Evolutionary conservation across 1,139 yeast genomes (phyloP), one percentile per base, ranked within the genome.

Genomic region (Yamadazyma conglobata): DNA sequence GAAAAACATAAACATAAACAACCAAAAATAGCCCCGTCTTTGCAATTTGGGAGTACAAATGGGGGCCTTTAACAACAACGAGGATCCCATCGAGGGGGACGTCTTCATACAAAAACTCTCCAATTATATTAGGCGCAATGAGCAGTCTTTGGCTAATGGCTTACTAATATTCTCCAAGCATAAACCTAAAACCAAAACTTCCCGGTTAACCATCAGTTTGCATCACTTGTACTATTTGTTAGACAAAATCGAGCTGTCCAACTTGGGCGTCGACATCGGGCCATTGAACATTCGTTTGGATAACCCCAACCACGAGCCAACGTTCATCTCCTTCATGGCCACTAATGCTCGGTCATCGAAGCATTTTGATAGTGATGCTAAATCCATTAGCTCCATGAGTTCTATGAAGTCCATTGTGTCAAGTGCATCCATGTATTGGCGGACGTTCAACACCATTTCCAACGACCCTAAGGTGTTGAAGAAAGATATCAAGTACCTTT

Each of bases 191-290:
- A 48, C 61, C 22, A 73, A 73, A 45, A 79, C 84, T 0, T 67
- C 75, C 13, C 53, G 83, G 34, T 56, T 79, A 16, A 70, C 73
- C 17, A 60, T 79, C 35, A 75, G 83, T 17, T 57, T 77, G 16
- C 86, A 79, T 48, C 86, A 79, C 49, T 59, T 79, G 20, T 79
- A 76, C 50, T 79, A 71, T 46, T 59, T 79, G 18, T 52, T 76
- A 12, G 83, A 78, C 27, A 62, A 74, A 34, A 74, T 79, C 30
- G 79, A 75, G 35, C 69, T 67, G 16, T 59, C 77, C 4, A 64
- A 71, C 0, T 60, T 78, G 16, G 70, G 70, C 1, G 72, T 68
- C 10, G 74, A 68, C 20, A 77, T 78, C n/a, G 86, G 86, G 0
- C 83, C 85, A 2, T 58, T 78, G 47, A 74, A 73, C 46, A 60